Conservation (phyloP, 495 filamentous ascomycete species). For the Daldinia caldariorum region DNA sequence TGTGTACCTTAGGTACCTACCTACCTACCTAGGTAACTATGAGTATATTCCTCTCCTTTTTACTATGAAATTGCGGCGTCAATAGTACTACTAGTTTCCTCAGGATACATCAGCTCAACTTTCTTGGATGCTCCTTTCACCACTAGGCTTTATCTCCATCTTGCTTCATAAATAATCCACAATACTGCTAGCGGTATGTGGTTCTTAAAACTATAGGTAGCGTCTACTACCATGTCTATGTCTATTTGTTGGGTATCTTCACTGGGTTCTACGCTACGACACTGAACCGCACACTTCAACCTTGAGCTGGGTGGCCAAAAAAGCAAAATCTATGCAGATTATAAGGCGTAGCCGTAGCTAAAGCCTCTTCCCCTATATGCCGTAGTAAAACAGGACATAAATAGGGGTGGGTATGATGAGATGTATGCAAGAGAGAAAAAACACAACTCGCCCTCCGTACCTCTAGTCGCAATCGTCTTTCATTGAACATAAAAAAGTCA, state of each 20-base stretch:
- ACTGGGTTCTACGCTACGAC: constrained; percentile 8
- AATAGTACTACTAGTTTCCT: background rate
- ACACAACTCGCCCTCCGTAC: constrained; percentile 25
- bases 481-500: constrained; percentile 25
- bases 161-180: background rate
- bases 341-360: constrained; percentile 17
- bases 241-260: constrained; percentile 22
- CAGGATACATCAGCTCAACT: background rate
- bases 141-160: background rate
- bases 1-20: background rate
- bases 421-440: constrained; percentile 17
- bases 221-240: background rate
- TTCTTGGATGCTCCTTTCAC: background rate
- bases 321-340: constrained; percentile 32
- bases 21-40: too few species aligned
- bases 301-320: constrained; percentile 2
- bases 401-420: constrained; percentile 39
- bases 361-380: constrained; percentile 24
- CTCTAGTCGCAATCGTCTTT: constrained; percentile 33
- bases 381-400: constrained; percentile 20
- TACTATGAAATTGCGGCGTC: background rate
- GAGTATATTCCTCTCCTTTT: constrained; percentile 2
- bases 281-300: constrained; percentile 1
- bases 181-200: background rate
- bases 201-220: constrained; percentile 7